Evolutionary conservation across 331 rosid genomes (phyloP), one percentile per base, ranked within the genome.

Genomic region (Rhamnella rubrinervis): DNA sequence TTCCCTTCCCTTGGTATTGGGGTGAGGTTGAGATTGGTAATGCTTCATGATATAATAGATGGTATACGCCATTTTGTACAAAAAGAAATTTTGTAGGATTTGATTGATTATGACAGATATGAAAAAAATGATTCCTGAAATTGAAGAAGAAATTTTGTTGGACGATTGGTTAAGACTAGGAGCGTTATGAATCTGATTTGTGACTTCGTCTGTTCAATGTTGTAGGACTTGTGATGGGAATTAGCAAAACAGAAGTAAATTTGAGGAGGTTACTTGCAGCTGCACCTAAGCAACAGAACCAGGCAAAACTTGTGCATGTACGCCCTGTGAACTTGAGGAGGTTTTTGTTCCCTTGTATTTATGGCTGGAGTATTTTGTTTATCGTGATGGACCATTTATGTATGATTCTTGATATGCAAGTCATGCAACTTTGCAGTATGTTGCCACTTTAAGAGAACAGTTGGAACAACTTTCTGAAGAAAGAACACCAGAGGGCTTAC

Each of bases 251-350:
- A 31, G 98, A 91, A 81, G 90, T 93, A 66, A 93, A 93, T 78
- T 83, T 91, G 79, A 85, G 72, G 85, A 85, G 98, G 81, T 83
- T 93, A 78, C 92, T 93, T 66, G 88, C 86, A 23, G 87, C 92
- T 78, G 89, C 97, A n/a, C 95, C 96, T 77, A 93, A 84, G 67
- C 97, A 93, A 69, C 86, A 88, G 69, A 89, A 88, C 67, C 92
- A 81, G 74, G 90, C 91, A 71, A 91, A 93, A 73, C 97, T 93
- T 64, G 80, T 81, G 31, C 98, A 93, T 78, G 96, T 92, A 80
- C 55, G 88, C 35, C 35, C 35, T 31, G 35, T 31, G 35, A 31
- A 31, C 35, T 31, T 31, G 35, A 31, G 35, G 35, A 31, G 35
- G 35, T 31, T 31, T 31, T 31, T 31, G 35, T 31, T 31, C 35